Evolutionary conservation across 1,284 basidiomycete genomes (phyloP), one percentile per base, ranked within the genome.

Genomic region (Trichosporon coremiiforme): DNA sequence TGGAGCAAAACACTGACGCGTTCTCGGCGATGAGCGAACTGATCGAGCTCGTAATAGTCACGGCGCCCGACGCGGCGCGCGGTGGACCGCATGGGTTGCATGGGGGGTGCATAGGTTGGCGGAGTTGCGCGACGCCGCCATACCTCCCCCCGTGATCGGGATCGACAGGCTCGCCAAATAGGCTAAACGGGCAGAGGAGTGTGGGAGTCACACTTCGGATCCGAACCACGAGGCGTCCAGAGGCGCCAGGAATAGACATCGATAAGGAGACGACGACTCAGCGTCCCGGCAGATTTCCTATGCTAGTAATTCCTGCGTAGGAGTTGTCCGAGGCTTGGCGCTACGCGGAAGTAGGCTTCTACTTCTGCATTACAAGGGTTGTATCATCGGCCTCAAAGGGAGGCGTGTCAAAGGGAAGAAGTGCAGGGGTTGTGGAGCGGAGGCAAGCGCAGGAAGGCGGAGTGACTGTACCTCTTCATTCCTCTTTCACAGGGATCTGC

Each of bases 261-360:
- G 57, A 62, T 62, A 62, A 62, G 57, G 29, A 35, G 33, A 35
- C 29, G 57, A 62, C 31, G 15, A 13, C 13, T 57, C 29, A 62
- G 57, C 57, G 31, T 4, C 8, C 41, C 1, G 3, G 41, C 41
- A 45, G 17, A 17, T 45, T 45, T 15, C 41, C 41, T n/a, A 45
- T 15, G 41, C 41, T 45, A 15, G 41, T 45, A 45, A 45, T 45
- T 45, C 36, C 41, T 45, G 41, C 41, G 4, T 45, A 45, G 41
- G 41, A 45, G 17, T 45, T 45, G 41, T 45, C 41, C 41, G 41
- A 45, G 5, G 15, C 41, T 45, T 45, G 41, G 41, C 41, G 41
- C 17, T 45, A n/a, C 41, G 41, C 41, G 36, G 36, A 38, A 13
- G 36, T 38, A 38, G 9, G 13, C 36, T 38, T 38, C 36, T 38